Percentiles rank a stretch among this genome's conserved stretches.
Evolutionary conservation across 2,329 filamentous ascomycete genomes (phyloP).

Genomic region (Aspergillus tanneri): DNA sequence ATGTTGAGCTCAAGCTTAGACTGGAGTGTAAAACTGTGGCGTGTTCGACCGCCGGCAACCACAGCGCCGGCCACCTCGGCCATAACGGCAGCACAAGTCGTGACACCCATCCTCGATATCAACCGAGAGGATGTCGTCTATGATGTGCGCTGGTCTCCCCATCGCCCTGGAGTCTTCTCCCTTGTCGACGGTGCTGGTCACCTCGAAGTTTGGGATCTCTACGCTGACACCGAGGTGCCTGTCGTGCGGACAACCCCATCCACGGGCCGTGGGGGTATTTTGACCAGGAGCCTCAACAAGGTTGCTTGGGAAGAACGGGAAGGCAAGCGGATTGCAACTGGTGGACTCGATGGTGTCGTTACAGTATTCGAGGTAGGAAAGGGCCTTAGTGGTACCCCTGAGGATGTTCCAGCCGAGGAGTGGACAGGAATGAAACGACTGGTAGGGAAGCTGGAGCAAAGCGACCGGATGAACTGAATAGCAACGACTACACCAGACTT

Average conservation of each 20-base stretch:
- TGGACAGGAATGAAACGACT: slow-evolving; percentile 93
- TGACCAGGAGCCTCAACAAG: slow-evolving; percentile 88
- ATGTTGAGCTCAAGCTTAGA: slow-evolving; percentile 90
- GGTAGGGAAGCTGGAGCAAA: slow-evolving; percentile 69
- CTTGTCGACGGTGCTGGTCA: slow-evolving; percentile 90
- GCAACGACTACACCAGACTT: slow-evolving; percentile 7
- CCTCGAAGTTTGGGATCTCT: slow-evolving; percentile 94
- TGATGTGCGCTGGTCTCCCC: slow-evolving; percentile 90
- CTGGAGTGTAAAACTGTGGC: slow-evolving; percentile 98
- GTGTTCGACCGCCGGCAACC: slow-evolving; percentile 62
- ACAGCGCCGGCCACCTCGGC: slow-evolving; percentile 40
- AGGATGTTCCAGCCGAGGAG: slow-evolving; percentile 79
- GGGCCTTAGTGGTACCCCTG: slow-evolving; percentile 77
- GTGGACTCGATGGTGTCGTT: slow-evolving; percentile 85
- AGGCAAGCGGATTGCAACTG: slow-evolving; percentile 81
- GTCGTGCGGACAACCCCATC: slow-evolving; percentile 76
- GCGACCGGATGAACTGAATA: slow-evolving; percentile 36
- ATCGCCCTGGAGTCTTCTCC: slow-evolving; percentile 91
- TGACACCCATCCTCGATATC: slow-evolving; percentile 81
- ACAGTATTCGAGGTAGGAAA: slow-evolving; percentile 83
- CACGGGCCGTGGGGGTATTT: slow-evolving; percentile 59
- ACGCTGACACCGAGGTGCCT: slow-evolving; percentile 87
- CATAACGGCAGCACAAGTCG: slow-evolving; percentile 48
- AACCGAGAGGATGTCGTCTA: slow-evolving; percentile 95
- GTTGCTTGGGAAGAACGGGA: slow-evolving; percentile 90